phyloP scores from a whole-genome alignment of 768 basidiomycete genomes.

The Kwoniella sp. region DNA sequence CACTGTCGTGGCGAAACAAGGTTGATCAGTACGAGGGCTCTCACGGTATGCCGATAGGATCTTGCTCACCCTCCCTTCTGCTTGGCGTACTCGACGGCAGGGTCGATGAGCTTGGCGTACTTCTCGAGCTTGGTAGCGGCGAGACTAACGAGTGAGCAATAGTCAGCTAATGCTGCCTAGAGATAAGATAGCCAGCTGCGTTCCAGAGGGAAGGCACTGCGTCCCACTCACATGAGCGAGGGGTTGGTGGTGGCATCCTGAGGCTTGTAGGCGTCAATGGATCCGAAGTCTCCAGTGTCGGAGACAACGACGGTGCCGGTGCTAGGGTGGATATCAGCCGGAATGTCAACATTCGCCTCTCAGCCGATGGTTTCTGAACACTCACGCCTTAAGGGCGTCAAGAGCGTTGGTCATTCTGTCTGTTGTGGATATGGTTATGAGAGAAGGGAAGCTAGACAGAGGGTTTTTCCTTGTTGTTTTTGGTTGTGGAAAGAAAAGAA shows the following conservation, averaged over 20 bases:
- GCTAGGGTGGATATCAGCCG: slow-evolving; percentile 14
- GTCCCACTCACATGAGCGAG: slow-evolving; percentile 55
- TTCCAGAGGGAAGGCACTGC: neutral
- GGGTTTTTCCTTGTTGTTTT: neutral
- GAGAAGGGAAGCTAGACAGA: neutral
- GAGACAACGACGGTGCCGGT: slow-evolving; percentile 95
- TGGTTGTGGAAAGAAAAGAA: neutral
- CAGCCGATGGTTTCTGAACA: no score
- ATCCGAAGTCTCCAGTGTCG: slow-evolving; percentile 94
- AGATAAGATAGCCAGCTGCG: neutral
- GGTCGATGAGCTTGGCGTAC: slow-evolving; percentile 61
- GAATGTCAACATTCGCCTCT: neutral
- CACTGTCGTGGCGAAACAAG: slow-evolving; percentile 26
- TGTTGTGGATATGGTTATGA: slow-evolving; percentile 2
- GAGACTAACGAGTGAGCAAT: slow-evolving; percentile 63
- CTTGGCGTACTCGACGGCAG: slow-evolving; percentile 55
- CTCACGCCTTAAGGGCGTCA: slow-evolving; percentile 45
- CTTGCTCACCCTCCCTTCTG: slow-evolving; percentile 62
- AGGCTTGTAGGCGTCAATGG: slow-evolving; percentile 94
- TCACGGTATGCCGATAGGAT: neutral
- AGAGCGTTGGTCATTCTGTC: slow-evolving; percentile 39
- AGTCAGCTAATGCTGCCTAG: neutral
- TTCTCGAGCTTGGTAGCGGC: slow-evolving; percentile 83
- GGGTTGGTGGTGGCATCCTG: slow-evolving; percentile 99
- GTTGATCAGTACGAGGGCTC: neutral